Evolutionary conservation across 2,329 filamentous ascomycete species (phyloP).

Genomic region (Penicillium vulpinum): DNA sequence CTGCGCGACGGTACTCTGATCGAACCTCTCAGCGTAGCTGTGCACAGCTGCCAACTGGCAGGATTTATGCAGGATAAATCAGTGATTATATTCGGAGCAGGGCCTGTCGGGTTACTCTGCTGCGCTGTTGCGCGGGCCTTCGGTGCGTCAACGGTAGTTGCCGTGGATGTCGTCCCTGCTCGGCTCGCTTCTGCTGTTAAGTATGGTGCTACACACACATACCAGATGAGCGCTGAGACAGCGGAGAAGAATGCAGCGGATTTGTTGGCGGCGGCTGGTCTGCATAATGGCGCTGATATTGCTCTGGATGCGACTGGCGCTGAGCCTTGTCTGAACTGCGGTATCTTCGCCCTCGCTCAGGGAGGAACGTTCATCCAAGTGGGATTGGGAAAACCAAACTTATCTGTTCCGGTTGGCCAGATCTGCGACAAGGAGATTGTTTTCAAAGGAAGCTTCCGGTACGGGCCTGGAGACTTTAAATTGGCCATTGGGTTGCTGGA

Average conservation of each 20-base stretch:
- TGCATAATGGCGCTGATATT: conserved; percentile 66
- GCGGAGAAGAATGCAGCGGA: conserved; percentile 70
- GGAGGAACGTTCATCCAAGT: conserved; percentile 77
- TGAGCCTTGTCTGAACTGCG: conserved; percentile 70
- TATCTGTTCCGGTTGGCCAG: conserved; percentile 67
- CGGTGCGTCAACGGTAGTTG: conserved; percentile 74
- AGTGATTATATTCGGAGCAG: conserved; percentile 79
- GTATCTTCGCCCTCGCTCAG: conserved; percentile 63
- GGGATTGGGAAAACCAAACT: conserved; percentile 80
- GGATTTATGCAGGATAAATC: conserved; percentile 69
- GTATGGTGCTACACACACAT: conserved; percentile 56
- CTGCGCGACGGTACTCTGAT: conserved; percentile 83
- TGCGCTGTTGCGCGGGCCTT: conserved; percentile 77
- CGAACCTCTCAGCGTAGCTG: conserved; percentile 80
- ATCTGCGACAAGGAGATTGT: conserved; percentile 84
- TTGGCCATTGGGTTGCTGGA: conserved; percentile 67
- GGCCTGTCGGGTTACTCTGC: conserved; percentile 80
- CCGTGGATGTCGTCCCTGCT: conserved; percentile 66
- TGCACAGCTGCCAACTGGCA: conserved; percentile 75
- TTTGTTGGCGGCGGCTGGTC: conserved; percentile 59
- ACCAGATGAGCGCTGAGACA: conserved; percentile 60
- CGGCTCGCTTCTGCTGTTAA: conserved; percentile 72
- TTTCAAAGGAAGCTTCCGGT: conserved; percentile 80
- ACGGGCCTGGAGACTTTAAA: conserved; percentile 79
- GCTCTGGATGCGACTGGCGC: conserved; percentile 77